A percentile compares a stretch with the other conserved stretches of the same genome.
Evolutionary conservation across 2,329 filamentous ascomycete species (phyloP).

Genomic region (Ramularia endophylla): DNA sequence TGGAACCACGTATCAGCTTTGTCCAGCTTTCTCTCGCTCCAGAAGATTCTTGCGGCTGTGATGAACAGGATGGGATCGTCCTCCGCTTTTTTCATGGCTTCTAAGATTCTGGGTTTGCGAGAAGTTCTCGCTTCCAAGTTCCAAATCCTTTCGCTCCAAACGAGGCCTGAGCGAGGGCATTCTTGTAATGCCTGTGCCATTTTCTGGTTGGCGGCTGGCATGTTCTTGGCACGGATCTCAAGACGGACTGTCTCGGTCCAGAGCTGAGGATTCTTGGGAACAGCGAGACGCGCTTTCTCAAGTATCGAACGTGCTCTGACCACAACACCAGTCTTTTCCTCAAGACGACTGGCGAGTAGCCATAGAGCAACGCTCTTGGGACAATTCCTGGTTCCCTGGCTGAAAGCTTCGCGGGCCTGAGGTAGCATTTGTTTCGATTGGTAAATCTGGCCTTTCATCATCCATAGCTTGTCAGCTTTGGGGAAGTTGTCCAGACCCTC

Average conservation of each 20-base stretch:
- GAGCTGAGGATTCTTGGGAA: slow-evolving; percentile 75
- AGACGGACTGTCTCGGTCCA: slow-evolving; percentile 94
- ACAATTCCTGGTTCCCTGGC: slow-evolving; percentile 79
- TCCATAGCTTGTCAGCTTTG: slow-evolving; percentile 82
- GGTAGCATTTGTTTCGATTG: slow-evolving; percentile 71
- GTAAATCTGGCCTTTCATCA: slow-evolving; percentile 99
- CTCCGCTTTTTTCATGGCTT: slow-evolving; percentile 96
- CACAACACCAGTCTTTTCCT: slow-evolving; percentile 74
- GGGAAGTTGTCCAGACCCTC: slow-evolving; percentile 85
- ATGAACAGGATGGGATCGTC: slow-evolving; percentile 85
- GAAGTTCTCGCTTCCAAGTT: slow-evolving; percentile 86
- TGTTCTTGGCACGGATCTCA: slow-evolving; percentile 80
- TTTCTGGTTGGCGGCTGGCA: slow-evolving; percentile 75
- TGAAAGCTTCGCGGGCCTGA: slow-evolving; percentile 85
- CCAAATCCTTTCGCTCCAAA: slow-evolving; percentile 96
- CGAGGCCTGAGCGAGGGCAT: slow-evolving; percentile 75
- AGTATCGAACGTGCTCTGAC: slow-evolving; percentile 94
- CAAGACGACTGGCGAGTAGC: slow-evolving; percentile 81
- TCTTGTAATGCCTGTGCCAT: slow-evolving; percentile 94
- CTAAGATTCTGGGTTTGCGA: slow-evolving; percentile 81
- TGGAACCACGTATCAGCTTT: slow-evolving; percentile 98
- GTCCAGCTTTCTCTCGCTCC: slow-evolving; percentile 85
- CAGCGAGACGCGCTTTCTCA: slow-evolving; percentile 80
- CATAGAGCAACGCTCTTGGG: slow-evolving; percentile 80
- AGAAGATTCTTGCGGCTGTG: slow-evolving; percentile 91